These are phyloP conservation scores for Hygrocybe punicea DNA, from an alignment of 768 basidiomycete genomes.

Conservation along the genomic window DNA sequence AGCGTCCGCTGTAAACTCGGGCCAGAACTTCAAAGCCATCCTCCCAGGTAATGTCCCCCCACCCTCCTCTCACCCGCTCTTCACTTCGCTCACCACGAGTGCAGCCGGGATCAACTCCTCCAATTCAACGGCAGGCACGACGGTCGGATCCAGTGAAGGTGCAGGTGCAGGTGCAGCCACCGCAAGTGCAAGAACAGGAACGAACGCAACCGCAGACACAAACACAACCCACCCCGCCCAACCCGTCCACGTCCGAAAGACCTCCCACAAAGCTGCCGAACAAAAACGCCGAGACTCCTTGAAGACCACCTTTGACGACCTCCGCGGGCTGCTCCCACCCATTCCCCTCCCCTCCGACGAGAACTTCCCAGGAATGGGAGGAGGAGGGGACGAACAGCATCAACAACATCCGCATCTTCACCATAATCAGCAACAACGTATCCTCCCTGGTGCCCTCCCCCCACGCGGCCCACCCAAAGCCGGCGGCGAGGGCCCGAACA, in stretches of 20 bases:
- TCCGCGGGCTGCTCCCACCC: constrained; percentile 79
- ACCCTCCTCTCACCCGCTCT: not conserved
- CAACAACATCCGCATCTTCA: no score
- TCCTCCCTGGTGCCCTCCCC: constrained; percentile 83
- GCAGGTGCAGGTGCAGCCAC: not conserved
- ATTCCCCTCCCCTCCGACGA: constrained; percentile 80
- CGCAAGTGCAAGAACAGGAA: no score
- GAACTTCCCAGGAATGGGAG: constrained; percentile 50
- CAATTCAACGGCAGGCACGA: constrained; percentile 10
- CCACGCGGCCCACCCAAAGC: constrained; percentile 86
- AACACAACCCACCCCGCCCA: constrained; percentile 8
- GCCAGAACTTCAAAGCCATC: constrained; percentile 65
- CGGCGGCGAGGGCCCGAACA: constrained; percentile 87
- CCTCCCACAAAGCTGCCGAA: constrained; percentile 93
- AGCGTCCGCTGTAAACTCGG: constrained; percentile 33
- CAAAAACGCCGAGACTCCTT: constrained; percentile 96
- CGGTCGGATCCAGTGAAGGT: not conserved
- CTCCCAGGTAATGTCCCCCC: constrained; percentile 53
- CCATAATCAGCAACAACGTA: constrained; percentile 43
- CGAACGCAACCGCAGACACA: no score
- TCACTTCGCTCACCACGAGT: not conserved
- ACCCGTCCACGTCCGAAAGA: constrained; percentile 53
- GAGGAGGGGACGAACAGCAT: no score
- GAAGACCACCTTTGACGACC: constrained; percentile 88
- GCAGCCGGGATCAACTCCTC: constrained; percentile 22